Evolutionary conservation across 192 early-diverging fungal species (phyloP).

Genomic region (Cetraspora pellucida): DNA sequence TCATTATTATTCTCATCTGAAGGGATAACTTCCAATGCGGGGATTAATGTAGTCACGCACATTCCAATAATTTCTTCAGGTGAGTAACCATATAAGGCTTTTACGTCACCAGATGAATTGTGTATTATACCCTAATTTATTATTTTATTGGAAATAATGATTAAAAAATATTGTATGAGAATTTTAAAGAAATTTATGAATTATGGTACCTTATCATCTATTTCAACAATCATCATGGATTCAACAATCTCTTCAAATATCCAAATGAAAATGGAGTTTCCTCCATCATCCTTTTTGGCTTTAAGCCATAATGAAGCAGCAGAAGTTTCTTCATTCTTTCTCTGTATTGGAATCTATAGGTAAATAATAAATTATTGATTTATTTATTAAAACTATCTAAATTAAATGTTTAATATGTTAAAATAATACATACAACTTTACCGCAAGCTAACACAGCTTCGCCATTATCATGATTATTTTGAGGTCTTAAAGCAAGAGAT

Average conservation of each 20-base stretch:
- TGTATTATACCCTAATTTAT: conserved; percentile 49
- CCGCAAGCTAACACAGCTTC: conserved; percentile 54
- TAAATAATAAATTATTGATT: conserved; percentile 1
- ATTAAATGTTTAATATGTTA: neutral
- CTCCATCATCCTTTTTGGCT: conserved; percentile 49
- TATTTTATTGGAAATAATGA: neutral
- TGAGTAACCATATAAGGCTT: conserved; percentile 58
- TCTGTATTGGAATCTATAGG: conserved; percentile 56
- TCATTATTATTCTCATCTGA: neutral
- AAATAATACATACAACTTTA: conserved; percentile 49
- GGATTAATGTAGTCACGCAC: conserved; percentile 43
- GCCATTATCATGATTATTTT: conserved; percentile 39
- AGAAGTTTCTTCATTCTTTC: conserved; percentile 51
- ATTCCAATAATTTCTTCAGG: conserved; percentile 50
- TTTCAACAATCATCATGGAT: conserved; percentile 42
- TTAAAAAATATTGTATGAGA: neutral
- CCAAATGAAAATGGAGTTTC: conserved; percentile 58
- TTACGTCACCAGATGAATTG: conserved; percentile 47
- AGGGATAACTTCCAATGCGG: conserved; percentile 32
- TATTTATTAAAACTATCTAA: too few relatives aligned
- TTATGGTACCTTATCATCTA: conserved; percentile 43
- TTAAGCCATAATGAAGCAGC: conserved; percentile 69
- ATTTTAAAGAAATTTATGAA: neutral
- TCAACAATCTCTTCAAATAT: conserved; percentile 68
- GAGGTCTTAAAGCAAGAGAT: conserved; percentile 39